Conservation (phyloP, 768 basidiomycete species). For the Trametes sanguinea region DNA sequence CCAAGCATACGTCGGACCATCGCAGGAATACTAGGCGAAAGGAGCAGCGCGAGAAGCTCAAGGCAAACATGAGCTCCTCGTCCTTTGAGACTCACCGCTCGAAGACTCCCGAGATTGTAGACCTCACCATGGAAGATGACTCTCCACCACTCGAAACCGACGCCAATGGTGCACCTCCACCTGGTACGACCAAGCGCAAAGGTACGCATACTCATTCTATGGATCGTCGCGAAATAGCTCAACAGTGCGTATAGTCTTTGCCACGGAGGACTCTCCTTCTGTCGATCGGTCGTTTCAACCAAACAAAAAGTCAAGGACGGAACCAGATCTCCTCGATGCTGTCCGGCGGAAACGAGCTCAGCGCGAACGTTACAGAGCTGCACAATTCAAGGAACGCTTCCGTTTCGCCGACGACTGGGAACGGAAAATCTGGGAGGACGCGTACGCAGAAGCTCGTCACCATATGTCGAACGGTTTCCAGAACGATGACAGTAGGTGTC, state of each 20-base stretch:
- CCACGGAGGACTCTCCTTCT: background rate
- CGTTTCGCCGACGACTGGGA: slow-evolving; percentile 12
- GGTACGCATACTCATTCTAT: slow-evolving; percentile 4
- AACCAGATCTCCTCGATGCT: background rate
- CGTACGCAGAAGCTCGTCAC: background rate
- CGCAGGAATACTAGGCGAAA: slow-evolving; percentile 4
- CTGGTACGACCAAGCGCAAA: slow-evolving; percentile 19
- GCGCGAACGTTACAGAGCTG: slow-evolving; percentile 10
- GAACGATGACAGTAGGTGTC: background rate
- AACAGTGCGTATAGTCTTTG: background rate
- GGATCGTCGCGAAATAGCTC: background rate
- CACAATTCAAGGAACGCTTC: background rate
- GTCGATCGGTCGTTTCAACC: background rate
- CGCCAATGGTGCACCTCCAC: background rate
- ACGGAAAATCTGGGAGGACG: slow-evolving; percentile 6
- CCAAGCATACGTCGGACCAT: background rate
- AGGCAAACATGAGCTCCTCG: background rate
- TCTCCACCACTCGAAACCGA: background rate
- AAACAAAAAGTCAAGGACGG: slow-evolving; percentile 19
- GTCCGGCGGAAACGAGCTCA: slow-evolving; percentile 9
- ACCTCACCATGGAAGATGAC: slow-evolving; percentile 21
- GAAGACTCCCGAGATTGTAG: slow-evolving; percentile 22
- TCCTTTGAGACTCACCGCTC: slow-evolving; percentile 12
- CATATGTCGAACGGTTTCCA: slow-evolving; percentile 9
- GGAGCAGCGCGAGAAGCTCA: slow-evolving; percentile 19